Base-by-base conservation (phyloP, 75 land plant species). In the Larix kaempferi region DNA sequence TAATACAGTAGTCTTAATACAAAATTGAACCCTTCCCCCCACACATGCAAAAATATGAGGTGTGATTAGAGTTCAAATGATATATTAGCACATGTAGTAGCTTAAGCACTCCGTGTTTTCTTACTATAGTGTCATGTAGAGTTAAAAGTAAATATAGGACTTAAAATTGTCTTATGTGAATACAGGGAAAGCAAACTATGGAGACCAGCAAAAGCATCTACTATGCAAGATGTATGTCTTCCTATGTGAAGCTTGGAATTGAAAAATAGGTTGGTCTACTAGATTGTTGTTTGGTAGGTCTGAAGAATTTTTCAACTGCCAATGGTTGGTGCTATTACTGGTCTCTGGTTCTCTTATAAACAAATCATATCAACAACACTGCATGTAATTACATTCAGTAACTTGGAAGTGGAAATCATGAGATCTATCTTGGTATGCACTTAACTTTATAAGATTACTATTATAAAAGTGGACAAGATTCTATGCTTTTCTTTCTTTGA, bases 241-340 rank as follows among this genome's bases (percentile, higher is more conserved):
- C 89, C 89, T 23, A 90, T 90, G 92, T 83, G 85, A 4, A 85
- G 92, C 67, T 60, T 82, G 52, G 92, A 90, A 81, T 79, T 90
- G 58, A 90, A 90, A 69, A 90, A 90, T 71, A 90, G 92, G 92
- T 90, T 22, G 58, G 60, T 35, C 56, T n/a, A 26, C 49, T 61
- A 57, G 23, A 14, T 54, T 59, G 4, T 3, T 60, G 58, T 49
- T 21, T 67, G 7, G 56, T 39, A 17, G 29, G 15, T 19, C 62
- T 44, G 22, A 35, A 15, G 13, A 22, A 56, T 56, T 15, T 39
- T 56, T 19, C n/a, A n/a, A n/a, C n/a, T 72, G 17, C 61, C 37
- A 33, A 27, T 33, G 44, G 39, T 57, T 60, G 22, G 19, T 22
- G 19, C 10, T 60, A 19, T 60, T 22, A 19, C 62, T 60, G 2